A percentile compares a stretch with the other conserved stretches of the same genome.
phyloP scores from a whole-genome alignment of 2,329 filamentous ascomycete genomes.

The Arthrobotrys conoides region DNA sequence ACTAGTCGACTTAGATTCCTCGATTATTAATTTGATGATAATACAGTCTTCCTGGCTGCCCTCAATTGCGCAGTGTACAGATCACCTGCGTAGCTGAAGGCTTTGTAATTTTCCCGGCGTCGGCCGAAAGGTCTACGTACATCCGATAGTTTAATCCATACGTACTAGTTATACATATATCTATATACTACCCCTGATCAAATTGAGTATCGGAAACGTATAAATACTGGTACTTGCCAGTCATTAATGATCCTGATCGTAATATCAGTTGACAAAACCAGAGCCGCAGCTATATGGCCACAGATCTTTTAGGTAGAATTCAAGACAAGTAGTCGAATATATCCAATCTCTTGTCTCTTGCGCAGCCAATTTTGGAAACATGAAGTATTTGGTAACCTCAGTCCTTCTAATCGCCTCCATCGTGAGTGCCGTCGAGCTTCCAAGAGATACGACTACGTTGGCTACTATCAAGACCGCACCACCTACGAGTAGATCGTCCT shows the following conservation, averaged over 20 bases:
- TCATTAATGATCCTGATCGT: no score
- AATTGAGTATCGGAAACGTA: background rate
- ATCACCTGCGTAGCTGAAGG: background rate
- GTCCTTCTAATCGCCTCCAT: conserved; percentile 7
- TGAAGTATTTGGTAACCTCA: conserved; percentile 32
- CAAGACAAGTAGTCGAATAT: background rate
- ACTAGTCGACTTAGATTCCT: background rate
- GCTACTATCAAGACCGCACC: conserved; percentile 8
- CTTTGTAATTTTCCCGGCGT: background rate
- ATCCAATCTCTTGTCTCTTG: no score
- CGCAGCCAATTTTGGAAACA: no score
- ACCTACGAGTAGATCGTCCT: background rate
- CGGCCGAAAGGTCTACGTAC: background rate
- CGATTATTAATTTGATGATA: background rate
- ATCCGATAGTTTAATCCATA: background rate
- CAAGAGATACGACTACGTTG: conserved; percentile 1
- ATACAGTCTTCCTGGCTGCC: background rate
- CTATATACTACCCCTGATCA: background rate
- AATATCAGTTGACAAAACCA: background rate
- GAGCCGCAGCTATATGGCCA: no score
- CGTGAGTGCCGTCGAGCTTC: conserved; percentile 25
- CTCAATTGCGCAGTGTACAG: background rate
- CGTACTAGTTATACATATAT: no score
- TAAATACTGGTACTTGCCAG: background rate
- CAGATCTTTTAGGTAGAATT: no score